Conservation (phyloP, 129 eudicot species). For the Helichrysum umbraculigerum region DNA sequence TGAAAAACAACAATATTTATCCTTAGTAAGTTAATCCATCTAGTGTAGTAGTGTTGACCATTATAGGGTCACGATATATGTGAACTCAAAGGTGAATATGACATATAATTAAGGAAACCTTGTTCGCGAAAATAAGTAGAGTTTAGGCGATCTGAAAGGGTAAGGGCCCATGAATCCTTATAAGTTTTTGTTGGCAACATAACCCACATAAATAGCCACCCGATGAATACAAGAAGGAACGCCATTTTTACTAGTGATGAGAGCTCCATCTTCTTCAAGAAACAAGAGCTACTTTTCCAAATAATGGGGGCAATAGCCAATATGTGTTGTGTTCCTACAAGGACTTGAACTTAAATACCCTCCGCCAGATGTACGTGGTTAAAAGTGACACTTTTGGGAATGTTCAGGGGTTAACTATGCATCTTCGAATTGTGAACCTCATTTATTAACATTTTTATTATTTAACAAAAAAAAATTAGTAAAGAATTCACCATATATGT, state of each 20-base stretch:
- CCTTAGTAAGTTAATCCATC: not conserved
- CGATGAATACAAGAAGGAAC: slow-evolving; percentile 44
- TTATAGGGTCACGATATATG: not conserved
- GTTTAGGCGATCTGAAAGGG: slow-evolving; percentile 37
- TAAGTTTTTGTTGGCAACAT: slow-evolving; percentile 62
- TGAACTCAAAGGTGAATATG: not conserved
- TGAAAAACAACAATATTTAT: slow-evolving; percentile 29
- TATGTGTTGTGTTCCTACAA: not conserved
- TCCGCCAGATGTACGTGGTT: not conserved
- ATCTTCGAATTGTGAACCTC: not conserved
- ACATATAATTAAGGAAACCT: slow-evolving; percentile 33
- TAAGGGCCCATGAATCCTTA: slow-evolving; percentile 55
- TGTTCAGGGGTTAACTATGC: not conserved
- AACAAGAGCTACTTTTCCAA: too few relatives aligned
- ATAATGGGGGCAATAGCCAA: not conserved
- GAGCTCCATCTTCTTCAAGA: slow-evolving; percentile 30
- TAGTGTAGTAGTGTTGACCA: too few relatives aligned
- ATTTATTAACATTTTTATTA: too few relatives aligned
- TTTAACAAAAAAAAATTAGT: too few relatives aligned
- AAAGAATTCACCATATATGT: too few relatives aligned
- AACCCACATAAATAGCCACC: slow-evolving; percentile 64
- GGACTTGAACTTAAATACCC: slow-evolving; percentile 19
- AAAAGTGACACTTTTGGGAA: not conserved
- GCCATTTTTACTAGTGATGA: slow-evolving; percentile 31
- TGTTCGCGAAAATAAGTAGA: slow-evolving; percentile 63